Conservation (phyloP, 805 yeast species). For the Wickerhamomyces chambardii region DNA sequence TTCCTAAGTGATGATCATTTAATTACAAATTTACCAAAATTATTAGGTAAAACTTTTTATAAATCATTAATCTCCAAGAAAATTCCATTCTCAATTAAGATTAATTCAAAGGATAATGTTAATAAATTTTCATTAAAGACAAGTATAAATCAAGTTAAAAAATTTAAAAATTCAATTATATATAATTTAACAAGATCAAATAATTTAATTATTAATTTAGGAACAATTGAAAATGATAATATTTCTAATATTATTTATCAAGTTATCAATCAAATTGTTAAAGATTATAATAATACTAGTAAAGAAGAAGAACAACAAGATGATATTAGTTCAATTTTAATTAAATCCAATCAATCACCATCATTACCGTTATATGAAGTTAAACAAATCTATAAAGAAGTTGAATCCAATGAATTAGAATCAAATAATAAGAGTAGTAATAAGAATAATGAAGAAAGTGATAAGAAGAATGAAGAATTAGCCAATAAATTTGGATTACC, state of each 20-base stretch:
- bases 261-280: constrained; percentile 49
- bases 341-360: constrained; percentile 69
- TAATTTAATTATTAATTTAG: constrained; percentile 57
- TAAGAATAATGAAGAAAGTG: constrained; percentile 8
- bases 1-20: constrained; percentile 82
- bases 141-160: constrained; percentile 48
- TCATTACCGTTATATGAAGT: constrained; percentile 76
- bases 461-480: constrained; percentile 10
- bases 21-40: constrained; percentile 70
- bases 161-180: constrained; percentile 47
- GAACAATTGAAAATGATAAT: constrained; percentile 35
- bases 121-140: constrained; percentile 39
- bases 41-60: constrained; percentile 76
- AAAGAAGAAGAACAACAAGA: too few relatives aligned
- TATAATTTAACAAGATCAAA: constrained; percentile 69
- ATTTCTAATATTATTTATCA: constrained; percentile 44
- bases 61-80: constrained; percentile 58
- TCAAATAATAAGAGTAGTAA: constrained; percentile 7
- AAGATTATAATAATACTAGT: constrained; percentile 33
- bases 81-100: constrained; percentile 44
- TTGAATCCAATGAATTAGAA: constrained; percentile 2
- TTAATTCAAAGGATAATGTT: constrained; percentile 15
- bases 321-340: constrained; percentile 42
- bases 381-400: constrained; percentile 30
- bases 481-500: constrained; percentile 21